A percentile compares a stretch with the other conserved stretches of the same genome.
Conservation (phyloP, 345 rosid species). For the Aquilaria yunnanensis region DNA sequence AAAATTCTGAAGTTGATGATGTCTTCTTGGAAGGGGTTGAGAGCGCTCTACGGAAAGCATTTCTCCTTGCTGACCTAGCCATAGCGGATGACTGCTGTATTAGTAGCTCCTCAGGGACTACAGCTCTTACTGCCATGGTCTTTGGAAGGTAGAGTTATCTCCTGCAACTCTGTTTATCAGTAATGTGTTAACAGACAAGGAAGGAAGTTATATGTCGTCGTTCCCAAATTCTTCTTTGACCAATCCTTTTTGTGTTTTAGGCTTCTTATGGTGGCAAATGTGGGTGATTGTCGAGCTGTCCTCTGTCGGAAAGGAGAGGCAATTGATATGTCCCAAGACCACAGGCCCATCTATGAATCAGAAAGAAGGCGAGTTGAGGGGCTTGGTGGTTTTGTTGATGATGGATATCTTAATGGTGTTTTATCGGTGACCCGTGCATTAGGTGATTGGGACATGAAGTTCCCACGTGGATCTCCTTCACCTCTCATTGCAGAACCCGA, state of each 20-base stretch:
- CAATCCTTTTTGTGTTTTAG: constrained; percentile 23
- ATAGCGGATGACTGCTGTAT: constrained; percentile 56
- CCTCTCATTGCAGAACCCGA: constrained; percentile 87
- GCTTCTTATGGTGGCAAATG: constrained; percentile 73
- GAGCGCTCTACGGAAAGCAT: constrained; percentile 46
- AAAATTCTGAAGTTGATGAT: constrained; percentile 37
- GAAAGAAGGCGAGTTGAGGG: constrained; percentile 64
- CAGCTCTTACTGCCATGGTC: constrained; percentile 71
- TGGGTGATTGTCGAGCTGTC: constrained; percentile 86
- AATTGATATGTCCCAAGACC: constrained; percentile 80
- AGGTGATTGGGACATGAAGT: constrained; percentile 94
- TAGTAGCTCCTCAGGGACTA: constrained; percentile 75
- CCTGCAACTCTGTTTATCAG: not conserved
- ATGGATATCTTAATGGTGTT: constrained; percentile 69
- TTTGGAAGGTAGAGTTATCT: constrained; percentile 47
- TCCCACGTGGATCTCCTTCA: constrained; percentile 46
- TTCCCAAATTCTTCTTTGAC: not conserved
- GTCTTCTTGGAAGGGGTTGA: constrained; percentile 42
- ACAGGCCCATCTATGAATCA: constrained; percentile 52
- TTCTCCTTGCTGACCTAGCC: constrained; percentile 67
- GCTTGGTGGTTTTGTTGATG: constrained; percentile 55
- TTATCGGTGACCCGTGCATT: constrained; percentile 78
- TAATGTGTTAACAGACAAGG: too few species aligned
- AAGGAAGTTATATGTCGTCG: too few species aligned
- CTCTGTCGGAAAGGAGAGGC: constrained; percentile 72